Evolutionary conservation across 2,329 filamentous ascomycete genomes (phyloP), one percentile per base, ranked within the genome.

Genomic region (Ceratocystis lukuohia): DNA sequence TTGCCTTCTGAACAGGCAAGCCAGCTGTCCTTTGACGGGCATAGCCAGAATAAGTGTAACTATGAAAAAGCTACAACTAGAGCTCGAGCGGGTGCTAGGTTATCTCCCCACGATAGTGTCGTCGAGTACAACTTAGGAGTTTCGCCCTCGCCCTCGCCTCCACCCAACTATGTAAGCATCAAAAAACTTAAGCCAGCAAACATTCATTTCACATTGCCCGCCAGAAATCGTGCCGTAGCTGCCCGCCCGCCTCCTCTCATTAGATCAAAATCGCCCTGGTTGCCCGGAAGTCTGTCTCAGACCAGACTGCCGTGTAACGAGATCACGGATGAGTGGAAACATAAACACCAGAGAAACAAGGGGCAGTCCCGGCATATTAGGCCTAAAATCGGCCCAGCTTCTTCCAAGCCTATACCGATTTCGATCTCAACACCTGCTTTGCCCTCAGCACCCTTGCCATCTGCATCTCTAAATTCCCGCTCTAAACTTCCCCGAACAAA

Each of bases 71-170:
- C 50, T 20, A 44, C 53, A 4, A 50, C 28, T 45, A 53, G 37
- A 20, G 37, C 45, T 46, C 67, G 67, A 22, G 41, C 50, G 7
- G 48, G 33, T 62, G 50, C 61, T 10, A 64, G 63, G 28, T 68
- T 64, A 22, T 68, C 67, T 46, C 67, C 64, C 44, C 67, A 68
- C 67, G 67, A 68, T 66, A 68, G 67, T 61, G 50, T 68, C 67
- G 67, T 68, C 45, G 67, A 68, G 61, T 65, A 61, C 53, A 66
- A 53, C 25, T 33, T 64, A 5, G 59, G 62, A n/a, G 61, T 62
- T 12, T 30, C 33, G 7, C 20, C 20, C 37, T 59, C 48, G 8
- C 61, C 61, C n/a, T 66, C 67, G 8, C 61, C 62, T 3, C 28
- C 28, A 2, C 61, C 61, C 46, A 68, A 61, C 30, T 64, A 68